Base-by-base conservation (phyloP, 768 basidiomycete genomes). In the Mycena epipterygia region DNA sequence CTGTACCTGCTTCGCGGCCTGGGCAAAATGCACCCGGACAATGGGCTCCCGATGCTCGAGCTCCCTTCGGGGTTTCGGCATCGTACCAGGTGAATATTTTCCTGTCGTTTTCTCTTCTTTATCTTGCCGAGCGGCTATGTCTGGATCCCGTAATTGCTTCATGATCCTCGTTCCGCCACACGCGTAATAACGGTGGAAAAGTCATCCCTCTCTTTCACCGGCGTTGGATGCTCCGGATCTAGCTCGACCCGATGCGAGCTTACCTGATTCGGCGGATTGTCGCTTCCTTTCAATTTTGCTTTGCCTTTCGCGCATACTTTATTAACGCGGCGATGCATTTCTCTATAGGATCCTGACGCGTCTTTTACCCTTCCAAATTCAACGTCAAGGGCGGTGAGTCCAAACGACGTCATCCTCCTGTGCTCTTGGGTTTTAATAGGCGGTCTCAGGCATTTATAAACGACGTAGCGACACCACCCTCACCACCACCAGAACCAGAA, bases 261-360 rank as follows among this genome's bases (percentile, higher is more conserved):
- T 53, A 64, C 68, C 48, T 51, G 56, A 64, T 64, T 46, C 27
- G 55, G 57, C 21, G 68, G 64, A 70, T 70, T 67, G 70, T 19
- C 70, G 64, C 70, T 71, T 71, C 70, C 32, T 62, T 70, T 58
- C 51, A 35, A 59, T 57, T 41, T 53, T 65, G 25, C 56, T 53
- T 64, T 67, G 8, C 64, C 70, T 71, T 66, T 67, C 14, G 30
- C 46, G 29, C 59, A 62, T 71, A 29, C 70, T 71, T 67, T 71
- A 71, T 71, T 66, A 71, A 71, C 70, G 29, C 59, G 58, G 58
- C 64, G 69, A 65, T 66, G 37, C 29, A 44, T 60, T 60, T 65
- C 69, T 65, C 41, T 65, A 33, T 41, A 73, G 72, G 64, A 70
- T 67, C 65, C 68, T 49, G 67, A 66, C 71, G 65, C 60, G 65